Percentiles rank a stretch among this genome's conserved stretches.
Evolutionary conservation across 768 basidiomycete genomes (phyloP).

Genomic region (Naganishia friedmannii): DNA sequence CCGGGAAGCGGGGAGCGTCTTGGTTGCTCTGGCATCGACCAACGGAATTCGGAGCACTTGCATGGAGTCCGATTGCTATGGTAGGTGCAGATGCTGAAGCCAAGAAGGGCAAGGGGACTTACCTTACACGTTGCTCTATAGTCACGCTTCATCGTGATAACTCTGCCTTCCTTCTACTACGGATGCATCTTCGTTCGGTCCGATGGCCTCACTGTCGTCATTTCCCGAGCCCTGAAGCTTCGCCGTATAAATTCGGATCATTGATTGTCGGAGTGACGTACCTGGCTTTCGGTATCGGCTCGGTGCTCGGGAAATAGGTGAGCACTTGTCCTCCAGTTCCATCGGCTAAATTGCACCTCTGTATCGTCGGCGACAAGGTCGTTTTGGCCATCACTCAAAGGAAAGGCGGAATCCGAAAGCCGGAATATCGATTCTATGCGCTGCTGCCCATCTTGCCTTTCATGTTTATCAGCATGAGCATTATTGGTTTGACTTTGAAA

Average conservation of each 20-base stretch:
- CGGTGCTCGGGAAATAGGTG: slow-evolving; percentile 37
- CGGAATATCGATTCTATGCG: slow-evolving; percentile 38
- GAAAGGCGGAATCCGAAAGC: slow-evolving; percentile 35
- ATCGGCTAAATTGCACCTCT: neutral
- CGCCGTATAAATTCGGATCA: slow-evolving; percentile 36
- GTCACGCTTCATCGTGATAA: slow-evolving; percentile 34
- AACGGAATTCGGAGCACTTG: slow-evolving; percentile 31
- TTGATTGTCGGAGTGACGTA: slow-evolving; percentile 34
- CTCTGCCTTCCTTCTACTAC: slow-evolving; percentile 38
- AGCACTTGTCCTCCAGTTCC: neutral
- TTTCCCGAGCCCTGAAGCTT: slow-evolving; percentile 34
- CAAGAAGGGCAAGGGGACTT: too few species aligned
- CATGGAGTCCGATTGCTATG: slow-evolving; percentile 34
- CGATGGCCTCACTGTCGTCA: slow-evolving; percentile 37
- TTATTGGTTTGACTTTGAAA: slow-evolving; percentile 34
- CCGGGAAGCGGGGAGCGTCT: slow-evolving; percentile 29
- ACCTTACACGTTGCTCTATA: neutral
- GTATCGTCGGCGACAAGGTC: slow-evolving; percentile 38
- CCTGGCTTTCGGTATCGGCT: slow-evolving; percentile 39
- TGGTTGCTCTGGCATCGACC: slow-evolving; percentile 42
- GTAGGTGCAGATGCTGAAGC: neutral
- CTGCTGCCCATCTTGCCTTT: slow-evolving; percentile 39
- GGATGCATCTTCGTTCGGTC: slow-evolving; percentile 37
- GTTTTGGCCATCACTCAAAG: slow-evolving; percentile 29
- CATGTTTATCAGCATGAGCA: slow-evolving; percentile 36